Percentiles rank a stretch among this genome's conserved stretches.
These are phyloP conservation scores for Beauveria pseudobassiana DNA, from an alignment of 2,329 filamentous ascomycete species.

Conservation along the genomic window DNA sequence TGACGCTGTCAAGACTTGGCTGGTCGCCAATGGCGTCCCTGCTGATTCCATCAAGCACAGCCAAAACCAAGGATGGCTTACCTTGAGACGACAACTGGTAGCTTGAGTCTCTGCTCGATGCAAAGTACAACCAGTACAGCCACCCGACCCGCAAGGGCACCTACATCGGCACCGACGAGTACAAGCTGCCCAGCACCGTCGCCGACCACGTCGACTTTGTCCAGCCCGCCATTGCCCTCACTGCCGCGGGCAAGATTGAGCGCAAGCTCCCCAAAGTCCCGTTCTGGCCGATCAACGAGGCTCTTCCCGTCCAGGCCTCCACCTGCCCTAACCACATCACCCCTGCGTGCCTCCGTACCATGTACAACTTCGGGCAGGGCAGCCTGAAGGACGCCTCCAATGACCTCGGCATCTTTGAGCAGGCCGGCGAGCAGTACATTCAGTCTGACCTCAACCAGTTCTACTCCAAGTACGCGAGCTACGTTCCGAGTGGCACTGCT, in stretches of 20 bases:
- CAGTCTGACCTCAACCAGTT: constrained; percentile 32
- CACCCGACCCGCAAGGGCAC: constrained; percentile 24
- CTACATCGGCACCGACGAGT: constrained; percentile 29
- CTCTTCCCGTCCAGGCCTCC: constrained; percentile 29
- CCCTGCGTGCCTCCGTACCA: background rate
- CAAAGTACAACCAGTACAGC: constrained; percentile 41
- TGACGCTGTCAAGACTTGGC: constrained; percentile 43
- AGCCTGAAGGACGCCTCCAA: constrained; percentile 28
- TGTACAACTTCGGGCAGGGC: constrained; percentile 42
- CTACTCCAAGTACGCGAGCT: constrained; percentile 25
- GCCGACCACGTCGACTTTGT: constrained; percentile 32
- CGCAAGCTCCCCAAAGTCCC: constrained; percentile 13
- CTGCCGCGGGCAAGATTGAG: background rate
- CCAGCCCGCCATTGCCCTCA: constrained; percentile 27
- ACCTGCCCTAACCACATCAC: background rate
- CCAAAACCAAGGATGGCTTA: constrained; percentile 37
- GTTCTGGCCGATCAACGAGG: background rate
- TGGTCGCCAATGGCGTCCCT: constrained; percentile 41
- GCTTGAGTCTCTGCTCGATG: constrained; percentile 29
- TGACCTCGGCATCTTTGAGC: constrained; percentile 35
- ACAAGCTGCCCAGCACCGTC: constrained; percentile 30
- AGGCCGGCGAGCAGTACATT: constrained; percentile 31
- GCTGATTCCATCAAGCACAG: constrained; percentile 39
- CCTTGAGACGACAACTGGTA: constrained; percentile 12
- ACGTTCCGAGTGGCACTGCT: constrained; percentile 29